Evolutionary conservation across 345 rosid species (phyloP).

Genomic region (Boechera retrofracta): DNA sequence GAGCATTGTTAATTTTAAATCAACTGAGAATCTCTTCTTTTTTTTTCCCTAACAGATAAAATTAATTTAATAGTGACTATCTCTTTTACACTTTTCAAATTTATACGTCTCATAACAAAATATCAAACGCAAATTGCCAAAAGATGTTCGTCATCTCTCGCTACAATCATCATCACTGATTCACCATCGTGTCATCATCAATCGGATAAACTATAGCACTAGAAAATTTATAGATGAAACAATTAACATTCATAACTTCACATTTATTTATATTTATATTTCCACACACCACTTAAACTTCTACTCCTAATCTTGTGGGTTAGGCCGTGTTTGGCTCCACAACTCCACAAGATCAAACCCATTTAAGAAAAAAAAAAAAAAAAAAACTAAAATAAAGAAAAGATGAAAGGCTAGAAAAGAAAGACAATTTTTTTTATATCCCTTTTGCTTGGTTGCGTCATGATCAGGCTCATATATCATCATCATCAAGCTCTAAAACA

Average conservation of each 20-base stretch:
- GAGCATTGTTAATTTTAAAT: conserved; percentile 9
- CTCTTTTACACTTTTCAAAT: background rate
- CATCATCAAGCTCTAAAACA: conserved; percentile 68
- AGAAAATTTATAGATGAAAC: background rate
- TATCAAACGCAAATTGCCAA: conserved; percentile 38
- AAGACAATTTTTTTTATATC: background rate
- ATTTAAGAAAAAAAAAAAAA: background rate
- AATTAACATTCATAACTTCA: conserved; percentile 5
- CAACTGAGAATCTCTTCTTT: conserved; percentile 12
- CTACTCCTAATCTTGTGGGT: conserved; percentile 42
- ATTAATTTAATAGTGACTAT: conserved; percentile 13
- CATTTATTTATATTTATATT: conserved; percentile 6
- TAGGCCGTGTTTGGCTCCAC: conserved; percentile 52
- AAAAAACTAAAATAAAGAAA: background rate
- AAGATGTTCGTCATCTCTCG: conserved; percentile 17
- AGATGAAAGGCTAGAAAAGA: background rate
- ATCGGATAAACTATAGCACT: conserved; percentile 27
- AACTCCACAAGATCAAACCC: conserved; percentile 37
- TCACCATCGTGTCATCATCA: background rate
- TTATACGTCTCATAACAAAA: conserved; percentile 32
- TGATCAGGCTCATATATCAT: conserved; percentile 8
- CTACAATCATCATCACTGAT: conserved; percentile 2
- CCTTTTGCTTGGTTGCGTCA: conserved; percentile 24
- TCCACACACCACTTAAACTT: conserved; percentile 16
- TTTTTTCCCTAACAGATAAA: background rate